Percentiles rank a stretch among this genome's conserved stretches.
These are phyloP conservation scores for Cocos nucifera DNA, from an alignment of 176 grass and related monocot species.

Conservation along the genomic window DNA sequence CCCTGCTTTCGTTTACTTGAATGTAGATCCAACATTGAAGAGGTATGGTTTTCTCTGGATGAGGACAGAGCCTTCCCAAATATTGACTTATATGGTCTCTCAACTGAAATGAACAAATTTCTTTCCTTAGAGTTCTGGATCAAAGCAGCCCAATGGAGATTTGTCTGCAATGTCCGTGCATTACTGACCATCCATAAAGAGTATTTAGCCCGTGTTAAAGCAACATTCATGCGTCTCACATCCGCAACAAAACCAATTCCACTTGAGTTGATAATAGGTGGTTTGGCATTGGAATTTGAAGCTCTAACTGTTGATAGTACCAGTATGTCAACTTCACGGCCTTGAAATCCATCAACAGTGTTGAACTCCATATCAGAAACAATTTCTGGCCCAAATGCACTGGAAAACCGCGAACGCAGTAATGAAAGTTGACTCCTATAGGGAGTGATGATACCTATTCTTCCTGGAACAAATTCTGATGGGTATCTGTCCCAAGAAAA, in stretches of 20 bases:
- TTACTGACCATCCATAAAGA: constrained; percentile 95
- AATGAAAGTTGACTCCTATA: constrained; percentile 90
- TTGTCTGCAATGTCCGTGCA: constrained; percentile 66
- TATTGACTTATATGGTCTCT: constrained; percentile 46
- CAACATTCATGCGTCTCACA: constrained; percentile 98
- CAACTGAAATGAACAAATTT: constrained; percentile 53
- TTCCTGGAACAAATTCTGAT: constrained; percentile 52
- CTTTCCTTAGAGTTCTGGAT: constrained; percentile 68
- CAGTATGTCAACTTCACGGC: constrained; percentile 94
- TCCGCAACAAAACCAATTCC: constrained; percentile 97
- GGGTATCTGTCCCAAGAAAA: constrained; percentile 54
- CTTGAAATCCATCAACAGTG: constrained; percentile 98
- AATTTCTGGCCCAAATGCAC: constrained; percentile 65
- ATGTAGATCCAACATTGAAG: constrained; percentile 10
- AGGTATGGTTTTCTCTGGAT: constrained; percentile 3
- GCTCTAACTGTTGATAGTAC: constrained; percentile 92
- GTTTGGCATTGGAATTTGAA: constrained; percentile 35
- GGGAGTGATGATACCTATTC: constrained; percentile 86
- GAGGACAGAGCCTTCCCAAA: constrained; percentile 37
- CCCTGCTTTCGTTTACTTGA: constrained; percentile 23
- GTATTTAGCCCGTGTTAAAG: constrained; percentile 76
- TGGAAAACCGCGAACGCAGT: constrained; percentile 60
- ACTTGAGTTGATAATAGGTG: constrained; percentile 22
- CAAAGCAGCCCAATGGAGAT: constrained; percentile 75
- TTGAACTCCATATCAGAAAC: constrained; percentile 89